phyloP scores from a whole-genome alignment of 2,329 filamentous ascomycete genomes.

The Penicillium psychrosexuale region DNA sequence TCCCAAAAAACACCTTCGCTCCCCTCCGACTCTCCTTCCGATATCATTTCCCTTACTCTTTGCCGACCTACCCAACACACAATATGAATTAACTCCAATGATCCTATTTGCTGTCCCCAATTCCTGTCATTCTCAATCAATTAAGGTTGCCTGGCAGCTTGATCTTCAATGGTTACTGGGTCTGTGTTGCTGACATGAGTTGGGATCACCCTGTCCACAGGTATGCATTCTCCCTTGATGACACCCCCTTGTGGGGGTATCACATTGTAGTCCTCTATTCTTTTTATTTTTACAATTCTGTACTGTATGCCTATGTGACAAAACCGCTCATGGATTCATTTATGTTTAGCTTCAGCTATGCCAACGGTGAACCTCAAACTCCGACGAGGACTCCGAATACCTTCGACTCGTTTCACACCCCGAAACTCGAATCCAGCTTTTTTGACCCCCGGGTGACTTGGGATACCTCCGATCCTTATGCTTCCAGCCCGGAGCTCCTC shows the following conservation, averaged over 20 bases:
- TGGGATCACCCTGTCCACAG: conserved; percentile 48
- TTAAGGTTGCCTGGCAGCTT: conserved; percentile 36
- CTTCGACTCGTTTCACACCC: conserved; percentile 43
- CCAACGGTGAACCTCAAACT: conserved; percentile 46
- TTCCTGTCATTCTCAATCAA: conserved; percentile 13
- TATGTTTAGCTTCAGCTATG: conserved; percentile 46
- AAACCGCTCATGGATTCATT: conserved; percentile 33
- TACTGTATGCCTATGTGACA: conserved; percentile 6
- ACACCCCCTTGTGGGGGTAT: conserved; percentile 16
- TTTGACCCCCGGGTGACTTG: conserved; percentile 47
- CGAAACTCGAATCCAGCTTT: conserved; percentile 48
- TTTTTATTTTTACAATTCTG: background rate
- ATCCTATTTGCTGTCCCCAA: background rate
- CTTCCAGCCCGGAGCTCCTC: conserved; percentile 46
- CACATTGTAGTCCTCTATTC: background rate
- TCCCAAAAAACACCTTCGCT: conserved; percentile 31
- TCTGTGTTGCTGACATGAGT: conserved; percentile 44
- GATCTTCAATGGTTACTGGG: conserved; percentile 37
- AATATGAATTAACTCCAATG: conserved; percentile 5
- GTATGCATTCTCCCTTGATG: conserved; percentile 30
- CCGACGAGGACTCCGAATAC: conserved; percentile 46
- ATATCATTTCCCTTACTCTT: conserved; percentile 3
- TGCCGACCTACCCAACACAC: background rate
- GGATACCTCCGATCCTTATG: conserved; percentile 48
- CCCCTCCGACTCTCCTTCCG: conserved; percentile 6